Conservation (phyloP, 805 yeast species). For the Ogataea paraovalis region DNA sequence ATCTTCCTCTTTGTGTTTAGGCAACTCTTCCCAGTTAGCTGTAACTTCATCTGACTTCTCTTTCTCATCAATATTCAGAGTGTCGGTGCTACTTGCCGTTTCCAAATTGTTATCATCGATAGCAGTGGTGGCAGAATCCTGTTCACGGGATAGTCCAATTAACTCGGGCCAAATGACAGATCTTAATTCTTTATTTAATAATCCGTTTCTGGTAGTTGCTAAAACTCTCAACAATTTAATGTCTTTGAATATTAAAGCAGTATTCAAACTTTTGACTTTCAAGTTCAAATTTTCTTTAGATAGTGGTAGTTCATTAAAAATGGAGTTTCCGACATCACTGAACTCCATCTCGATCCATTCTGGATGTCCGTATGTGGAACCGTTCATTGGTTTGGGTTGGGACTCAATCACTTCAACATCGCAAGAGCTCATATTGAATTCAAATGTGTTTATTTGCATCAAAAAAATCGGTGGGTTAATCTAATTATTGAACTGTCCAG, state of each 20-base stretch:
- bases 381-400: neutral
- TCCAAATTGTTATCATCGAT: neutral
- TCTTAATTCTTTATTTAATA: constrained; percentile 40
- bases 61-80: neutral
- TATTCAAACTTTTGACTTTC: constrained; percentile 35
- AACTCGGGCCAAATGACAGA: constrained; percentile 49
- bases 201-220: constrained; percentile 45
- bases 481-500: too few species aligned
- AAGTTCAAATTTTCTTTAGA: constrained; percentile 35
- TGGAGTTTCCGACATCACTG: constrained; percentile 41
- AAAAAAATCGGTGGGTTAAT: too few species aligned
- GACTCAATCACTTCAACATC: neutral
- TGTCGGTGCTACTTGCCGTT: neutral
- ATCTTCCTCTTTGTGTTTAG: constrained; percentile 63
- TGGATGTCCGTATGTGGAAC: constrained; percentile 10
- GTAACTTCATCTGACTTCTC: neutral
- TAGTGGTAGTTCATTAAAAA: constrained; percentile 41
- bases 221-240: constrained; percentile 28
- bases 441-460: neutral
- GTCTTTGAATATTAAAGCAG: constrained; percentile 34
- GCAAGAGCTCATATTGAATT: neutral
- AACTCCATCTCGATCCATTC: constrained; percentile 54
- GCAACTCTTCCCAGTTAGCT: constrained; percentile 24
- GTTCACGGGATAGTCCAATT: constrained; percentile 30
- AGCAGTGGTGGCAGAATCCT: neutral